Conservation (phyloP, 2,329 filamentous ascomycete genomes). For the Colletotrichum acutatum region DNA sequence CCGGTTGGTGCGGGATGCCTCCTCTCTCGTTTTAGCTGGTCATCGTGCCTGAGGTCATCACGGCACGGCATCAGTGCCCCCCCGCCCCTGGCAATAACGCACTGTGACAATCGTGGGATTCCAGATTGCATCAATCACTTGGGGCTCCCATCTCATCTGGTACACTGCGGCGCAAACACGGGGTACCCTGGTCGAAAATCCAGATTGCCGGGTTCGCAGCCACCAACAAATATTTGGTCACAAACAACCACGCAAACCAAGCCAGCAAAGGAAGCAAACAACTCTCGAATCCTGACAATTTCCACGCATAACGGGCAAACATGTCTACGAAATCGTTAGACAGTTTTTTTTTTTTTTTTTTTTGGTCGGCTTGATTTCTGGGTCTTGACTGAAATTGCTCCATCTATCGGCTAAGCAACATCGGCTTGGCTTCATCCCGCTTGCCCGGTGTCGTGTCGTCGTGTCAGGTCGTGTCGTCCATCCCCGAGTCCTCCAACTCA, state of each 20-base stretch:
- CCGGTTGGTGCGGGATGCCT: background rate
- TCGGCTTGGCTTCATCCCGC: background rate
- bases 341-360: background rate
- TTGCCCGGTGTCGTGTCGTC: background rate
- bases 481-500: background rate
- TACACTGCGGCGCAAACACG: conserved; percentile 1
- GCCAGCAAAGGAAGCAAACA: conserved; percentile 26
- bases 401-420: background rate
- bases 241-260: conserved; percentile 6
- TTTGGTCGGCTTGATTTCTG: background rate
- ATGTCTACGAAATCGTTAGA: background rate
- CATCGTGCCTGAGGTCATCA: background rate
- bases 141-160: background rate
- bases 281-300: background rate
- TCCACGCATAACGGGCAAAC: background rate
- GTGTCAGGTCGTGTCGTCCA: no score
- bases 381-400: background rate
- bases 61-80: background rate
- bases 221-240: background rate
- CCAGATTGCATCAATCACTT: background rate
- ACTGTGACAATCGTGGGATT: background rate
- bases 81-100: background rate
- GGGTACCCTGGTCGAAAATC: background rate
- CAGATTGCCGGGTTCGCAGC: conserved; percentile 3
- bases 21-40: background rate